Percentiles rank a stretch among this genome's conserved stretches.
These are phyloP conservation scores for Lecanicillium sp. DNA, from an alignment of 2,329 filamentous ascomycete species.

Conservation along the genomic window DNA sequence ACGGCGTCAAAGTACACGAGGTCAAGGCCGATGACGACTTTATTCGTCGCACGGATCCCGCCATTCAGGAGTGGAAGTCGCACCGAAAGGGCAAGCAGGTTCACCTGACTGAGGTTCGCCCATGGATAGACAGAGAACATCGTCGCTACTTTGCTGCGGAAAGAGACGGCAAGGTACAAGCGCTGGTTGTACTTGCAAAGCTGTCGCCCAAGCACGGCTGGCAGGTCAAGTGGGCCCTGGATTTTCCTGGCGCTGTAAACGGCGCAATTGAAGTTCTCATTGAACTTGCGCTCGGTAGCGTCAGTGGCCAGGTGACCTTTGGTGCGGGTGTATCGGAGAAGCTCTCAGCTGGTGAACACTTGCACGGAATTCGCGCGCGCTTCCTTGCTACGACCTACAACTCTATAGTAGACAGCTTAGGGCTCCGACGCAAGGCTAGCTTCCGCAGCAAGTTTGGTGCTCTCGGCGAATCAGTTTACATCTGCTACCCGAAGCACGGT, in stretches of 20 bases:
- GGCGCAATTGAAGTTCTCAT: conserved; percentile 82
- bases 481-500: conserved; percentile 82
- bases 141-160: conserved; percentile 79
- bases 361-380: conserved; percentile 71
- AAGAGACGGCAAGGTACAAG: conserved; percentile 63
- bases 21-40: conserved; percentile 63
- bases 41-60: conserved; percentile 58
- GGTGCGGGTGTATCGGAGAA: conserved; percentile 71
- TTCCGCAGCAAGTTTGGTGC: conserved; percentile 89
- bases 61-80: conserved; percentile 71
- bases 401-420: conserved; percentile 72
- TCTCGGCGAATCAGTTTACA: conserved; percentile 74
- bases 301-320: conserved; percentile 64
- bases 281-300: conserved; percentile 52
- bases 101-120: conserved; percentile 80
- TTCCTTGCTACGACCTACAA: conserved; percentile 78
- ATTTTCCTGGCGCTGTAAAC: conserved; percentile 80
- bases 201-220: conserved; percentile 75
- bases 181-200: conserved; percentile 75
- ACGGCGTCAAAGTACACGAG: conserved; percentile 74
- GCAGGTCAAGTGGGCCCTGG: conserved; percentile 94
- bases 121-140: conserved; percentile 78
- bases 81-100: conserved; percentile 77
- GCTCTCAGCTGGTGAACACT: conserved; percentile 71
- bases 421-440: conserved; percentile 74